Percentiles rank a stretch among this genome's conserved stretches.
Evolutionary conservation across 2,329 filamentous ascomycete genomes (phyloP).

Genomic region (Fonsecaea monophora): DNA sequence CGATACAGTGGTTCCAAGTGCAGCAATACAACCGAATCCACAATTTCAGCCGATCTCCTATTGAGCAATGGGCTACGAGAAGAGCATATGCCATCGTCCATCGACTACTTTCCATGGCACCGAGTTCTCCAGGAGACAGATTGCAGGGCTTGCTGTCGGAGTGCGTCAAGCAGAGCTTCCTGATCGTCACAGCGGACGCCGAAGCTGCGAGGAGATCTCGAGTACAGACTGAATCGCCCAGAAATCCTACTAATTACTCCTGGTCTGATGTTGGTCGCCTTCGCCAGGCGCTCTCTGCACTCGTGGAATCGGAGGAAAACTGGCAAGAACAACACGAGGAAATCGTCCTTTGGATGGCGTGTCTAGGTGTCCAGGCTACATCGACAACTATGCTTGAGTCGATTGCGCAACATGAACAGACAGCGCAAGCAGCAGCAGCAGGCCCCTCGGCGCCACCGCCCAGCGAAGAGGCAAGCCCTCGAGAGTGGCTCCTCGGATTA

Average conservation of each 20-base stretch:
- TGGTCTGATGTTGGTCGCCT: slow-evolving; percentile 21
- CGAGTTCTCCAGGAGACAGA: background rate
- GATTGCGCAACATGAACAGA: background rate
- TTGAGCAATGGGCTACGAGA: slow-evolving; percentile 22
- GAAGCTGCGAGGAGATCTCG: slow-evolving; percentile 6
- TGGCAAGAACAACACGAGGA: slow-evolving; percentile 23
- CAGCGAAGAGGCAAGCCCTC: slow-evolving; percentile 4
- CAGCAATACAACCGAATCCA: slow-evolving; percentile 23
- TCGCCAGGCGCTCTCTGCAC: slow-evolving; percentile 7
- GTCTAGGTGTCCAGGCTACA: slow-evolving; percentile 19
- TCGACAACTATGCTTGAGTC: background rate
- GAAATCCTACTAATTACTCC: slow-evolving; percentile 12
- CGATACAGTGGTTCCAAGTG: slow-evolving; percentile 31
- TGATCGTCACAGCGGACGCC: slow-evolving; percentile 22
- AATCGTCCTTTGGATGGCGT: slow-evolving; percentile 30
- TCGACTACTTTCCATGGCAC: slow-evolving; percentile 24
- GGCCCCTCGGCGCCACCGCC: background rate
- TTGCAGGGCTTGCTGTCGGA: slow-evolving; percentile 19
- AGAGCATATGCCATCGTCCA: slow-evolving; percentile 24
- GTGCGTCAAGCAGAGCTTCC: slow-evolving; percentile 24
- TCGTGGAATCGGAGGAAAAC: slow-evolving; percentile 11
- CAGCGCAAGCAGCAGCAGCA: background rate
- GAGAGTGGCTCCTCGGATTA: slow-evolving; percentile 24
- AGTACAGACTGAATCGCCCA: background rate
- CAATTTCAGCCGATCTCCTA: slow-evolving; percentile 14